These are phyloP conservation scores for Halophytophthora batemanensis DNA, from an alignment of 352 stramenopile species.

Conservation along the genomic window DNA sequence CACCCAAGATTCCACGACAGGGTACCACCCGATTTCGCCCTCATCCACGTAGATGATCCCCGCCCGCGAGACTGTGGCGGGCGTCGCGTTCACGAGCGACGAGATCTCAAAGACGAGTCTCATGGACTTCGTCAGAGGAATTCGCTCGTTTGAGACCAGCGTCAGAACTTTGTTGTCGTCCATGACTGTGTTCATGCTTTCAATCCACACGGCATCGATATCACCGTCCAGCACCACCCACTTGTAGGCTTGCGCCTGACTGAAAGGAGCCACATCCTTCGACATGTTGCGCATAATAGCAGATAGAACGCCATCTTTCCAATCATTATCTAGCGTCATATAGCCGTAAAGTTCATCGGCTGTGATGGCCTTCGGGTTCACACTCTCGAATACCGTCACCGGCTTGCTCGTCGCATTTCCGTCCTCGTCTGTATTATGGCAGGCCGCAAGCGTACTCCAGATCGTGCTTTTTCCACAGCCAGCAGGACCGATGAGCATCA, in stretches of 20 bases:
- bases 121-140: conserved; percentile 95
- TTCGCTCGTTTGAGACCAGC: conserved; percentile 96
- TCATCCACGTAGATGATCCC: conserved; percentile 98
- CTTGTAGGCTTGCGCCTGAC: conserved; percentile 82
- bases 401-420: conserved; percentile 81
- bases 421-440: conserved; percentile 51
- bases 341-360: conserved; percentile 93
- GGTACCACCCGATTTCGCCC: conserved; percentile 88
- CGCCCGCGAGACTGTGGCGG: conserved; percentile 94
- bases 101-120: conserved; percentile 97
- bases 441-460: conserved; percentile 91
- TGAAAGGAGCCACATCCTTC: conserved; percentile 88
- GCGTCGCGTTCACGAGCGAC: conserved; percentile 94
- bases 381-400: conserved; percentile 91
- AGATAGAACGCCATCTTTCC: conserved; percentile 95
- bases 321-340: conserved; percentile 97
- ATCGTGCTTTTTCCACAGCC: conserved; percentile 95
- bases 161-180: conserved; percentile 95
- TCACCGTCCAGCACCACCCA: conserved; percentile 93
- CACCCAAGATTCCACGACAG: conserved; percentile 94
- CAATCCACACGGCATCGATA: conserved; percentile 94
- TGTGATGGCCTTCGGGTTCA: conserved; percentile 95
- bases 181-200: conserved; percentile 93
- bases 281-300: conserved; percentile 97
- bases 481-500: conserved; percentile 95